Evolutionary conservation across 2,329 filamentous ascomycete species (phyloP), one percentile per base, ranked within the genome.

Genomic region (Polytolypa hystricis): DNA sequence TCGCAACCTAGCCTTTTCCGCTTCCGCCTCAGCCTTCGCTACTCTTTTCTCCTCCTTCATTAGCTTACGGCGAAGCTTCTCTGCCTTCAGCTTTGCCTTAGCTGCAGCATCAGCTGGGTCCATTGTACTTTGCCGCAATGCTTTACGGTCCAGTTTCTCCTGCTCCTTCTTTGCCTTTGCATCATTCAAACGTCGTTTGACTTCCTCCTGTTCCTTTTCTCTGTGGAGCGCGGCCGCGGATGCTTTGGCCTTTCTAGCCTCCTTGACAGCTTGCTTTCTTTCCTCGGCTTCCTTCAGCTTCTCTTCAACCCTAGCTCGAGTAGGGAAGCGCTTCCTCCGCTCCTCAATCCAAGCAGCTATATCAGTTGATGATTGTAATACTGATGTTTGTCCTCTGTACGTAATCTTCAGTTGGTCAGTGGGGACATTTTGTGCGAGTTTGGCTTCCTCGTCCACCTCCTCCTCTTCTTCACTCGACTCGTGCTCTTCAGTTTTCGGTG

Each of bases 331-430:
- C 46, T 76, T 80, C 53, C 72, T 81, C 41, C 89, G 77, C 57
- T 94, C 85, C 33, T 77, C 77, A 44, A 93, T 75, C 77, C 85
- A 96, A 5, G 76, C 74, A 16, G 76, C 72, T 38, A 95, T 70
- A 52, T 95, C 86, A 40, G 74, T 73, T 11, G 69, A 55, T 5
- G 67, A 68, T 37, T 67, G 65, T 16, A 80, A 54, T 0, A 63
- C 69, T 3, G 71, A 54, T 30, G 71, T 65, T 48, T 67, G 56
- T n/a, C 72, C 71, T 45, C 68, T 65, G 47, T 75, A 73, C 38
- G 73, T 70, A 43, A 79, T 69, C 21, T 65, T 61, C 20, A 71
- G 48, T 34, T 57, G 46, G 15, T 42, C 47, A 4, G 45, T 42
- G 2, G 44, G 33, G 23, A 42, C 45, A 3, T 46, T 41, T 16